Conservation (phyloP, 805 yeast genomes). For the Candida arabinofermentans region DNA sequence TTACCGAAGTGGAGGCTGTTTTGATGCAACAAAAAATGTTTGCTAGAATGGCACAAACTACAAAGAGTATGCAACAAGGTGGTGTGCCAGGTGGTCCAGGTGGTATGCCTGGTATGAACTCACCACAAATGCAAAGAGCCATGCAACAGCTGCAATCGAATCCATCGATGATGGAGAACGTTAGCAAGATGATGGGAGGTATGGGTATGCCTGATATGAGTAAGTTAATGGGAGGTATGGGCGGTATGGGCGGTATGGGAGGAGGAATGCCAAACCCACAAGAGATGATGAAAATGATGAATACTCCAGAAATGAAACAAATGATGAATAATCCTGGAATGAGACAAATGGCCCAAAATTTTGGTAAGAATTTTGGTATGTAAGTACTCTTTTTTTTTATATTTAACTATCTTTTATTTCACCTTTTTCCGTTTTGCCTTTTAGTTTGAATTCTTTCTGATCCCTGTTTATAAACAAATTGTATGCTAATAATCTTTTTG, state of each 20-base stretch:
- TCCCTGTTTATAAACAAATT: too few relatives aligned
- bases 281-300: conserved; percentile 41
- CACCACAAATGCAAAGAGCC: conserved; percentile 37
- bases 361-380: conserved; percentile 27
- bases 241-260: conserved; percentile 41
- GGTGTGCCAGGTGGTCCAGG: conserved; percentile 47
- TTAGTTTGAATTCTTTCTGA: too few relatives aligned
- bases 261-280: conserved; percentile 42
- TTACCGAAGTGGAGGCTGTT: conserved; percentile 89
- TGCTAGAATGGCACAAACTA: conserved; percentile 85
- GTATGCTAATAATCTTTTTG: too few relatives aligned
- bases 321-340: conserved; percentile 70
- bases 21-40: conserved; percentile 88
- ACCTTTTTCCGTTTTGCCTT: background rate
- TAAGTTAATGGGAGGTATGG: conserved; percentile 56
- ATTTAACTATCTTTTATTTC: background rate
- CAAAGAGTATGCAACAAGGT: conserved; percentile 48
- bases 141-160: conserved; percentile 64
- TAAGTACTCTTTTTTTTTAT: conserved; percentile 1
- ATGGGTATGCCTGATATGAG: conserved; percentile 68
- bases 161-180: conserved; percentile 70
- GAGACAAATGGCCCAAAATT: conserved; percentile 57
- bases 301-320: conserved; percentile 40
- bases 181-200: conserved; percentile 73
- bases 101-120: conserved; percentile 34